Conservation (phyloP, 2,329 filamentous ascomycete species). For the Pyrenochaeta sp. region DNA sequence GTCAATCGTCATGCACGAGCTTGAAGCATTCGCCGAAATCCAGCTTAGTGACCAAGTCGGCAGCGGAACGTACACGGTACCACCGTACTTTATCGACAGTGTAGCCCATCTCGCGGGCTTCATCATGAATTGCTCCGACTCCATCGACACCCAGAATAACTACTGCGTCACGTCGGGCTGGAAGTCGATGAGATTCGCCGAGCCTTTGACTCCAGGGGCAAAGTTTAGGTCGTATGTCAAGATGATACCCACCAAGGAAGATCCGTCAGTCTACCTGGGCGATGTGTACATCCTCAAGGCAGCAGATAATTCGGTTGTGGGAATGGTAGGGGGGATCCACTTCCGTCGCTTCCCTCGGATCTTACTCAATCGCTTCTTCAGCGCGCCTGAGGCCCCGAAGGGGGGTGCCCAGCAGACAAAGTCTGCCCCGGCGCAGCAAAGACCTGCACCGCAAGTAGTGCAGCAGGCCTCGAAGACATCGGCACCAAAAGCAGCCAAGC, state of each 20-base stretch:
- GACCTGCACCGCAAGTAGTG: background rate
- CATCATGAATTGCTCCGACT: slow-evolving; percentile 28
- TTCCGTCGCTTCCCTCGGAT: slow-evolving; percentile 31
- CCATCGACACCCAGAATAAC: slow-evolving; percentile 19
- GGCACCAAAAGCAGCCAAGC: background rate
- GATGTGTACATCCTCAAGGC: slow-evolving; percentile 51
- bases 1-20: slow-evolving; percentile 26
- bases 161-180: slow-evolving; percentile 33
- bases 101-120: slow-evolving; percentile 32
- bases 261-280: slow-evolving; percentile 44
- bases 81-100: slow-evolving; percentile 35
- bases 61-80: slow-evolving; percentile 13
- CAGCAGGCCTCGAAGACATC: background rate
- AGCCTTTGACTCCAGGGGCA: slow-evolving; percentile 13
- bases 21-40: slow-evolving; percentile 21
- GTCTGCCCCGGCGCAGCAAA: background rate
- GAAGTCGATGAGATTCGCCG: slow-evolving; percentile 28
- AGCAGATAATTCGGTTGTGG: slow-evolving; percentile 37
- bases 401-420: slow-evolving; percentile 1
- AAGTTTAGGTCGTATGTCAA: slow-evolving; percentile 31
- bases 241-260: slow-evolving; percentile 30
- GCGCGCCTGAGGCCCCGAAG: slow-evolving; percentile 15
- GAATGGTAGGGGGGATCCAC: slow-evolving; percentile 37
- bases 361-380: slow-evolving; percentile 30
- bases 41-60: slow-evolving; percentile 9